Evolutionary conservation across 2,329 filamentous ascomycete species (phyloP), one percentile per base, ranked within the genome.

Genomic region (Pseudogymnoascus sp.): DNA sequence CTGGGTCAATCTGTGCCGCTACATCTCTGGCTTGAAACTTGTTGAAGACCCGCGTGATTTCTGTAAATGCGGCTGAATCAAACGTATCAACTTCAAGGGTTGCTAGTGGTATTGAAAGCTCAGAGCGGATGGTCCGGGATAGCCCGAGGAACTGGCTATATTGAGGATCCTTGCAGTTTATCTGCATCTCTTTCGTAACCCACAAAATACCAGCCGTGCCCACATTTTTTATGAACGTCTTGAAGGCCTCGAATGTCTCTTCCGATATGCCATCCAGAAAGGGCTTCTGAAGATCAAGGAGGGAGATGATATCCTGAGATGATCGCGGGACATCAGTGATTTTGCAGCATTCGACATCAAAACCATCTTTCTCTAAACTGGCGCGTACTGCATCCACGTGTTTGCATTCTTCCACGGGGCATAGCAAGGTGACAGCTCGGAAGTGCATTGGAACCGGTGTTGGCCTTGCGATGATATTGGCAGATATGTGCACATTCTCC

Each of bases 231-330:
- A 69, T 6, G 12, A 63, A 43, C 20, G 41, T 14, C 57, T 67
- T 25, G 58, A 70, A 66, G 6, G 22, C 6, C 8, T 47, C 14
- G 28, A 66, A 65, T 43, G 59, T 16, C 9, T 39, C 2, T 14
- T 63, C 59, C 6, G 60, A 58, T 11, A 72, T 65, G n/a, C 68
- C 47, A 9, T 70, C 61, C 47, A 74, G 65, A 61, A 72, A 72
- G 0, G 66, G 64, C 0, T 37, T 37, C 1, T 65, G 59, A 2
- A 63, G 12, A 36, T 73, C 72, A 2, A 73, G 61, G 3, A 69
- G 28, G 1, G 68, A 64, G 8, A 67, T 59, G 28, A 71, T 63
- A 39, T 71, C 65, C 63, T 64, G 63, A 47, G 61, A 43, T 1
- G 59, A 41, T 25, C 67, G 63, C 3, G 59, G 28, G 4, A n/a